Conservation (phyloP, 306 rosid species). For the Glycine latifolia region DNA sequence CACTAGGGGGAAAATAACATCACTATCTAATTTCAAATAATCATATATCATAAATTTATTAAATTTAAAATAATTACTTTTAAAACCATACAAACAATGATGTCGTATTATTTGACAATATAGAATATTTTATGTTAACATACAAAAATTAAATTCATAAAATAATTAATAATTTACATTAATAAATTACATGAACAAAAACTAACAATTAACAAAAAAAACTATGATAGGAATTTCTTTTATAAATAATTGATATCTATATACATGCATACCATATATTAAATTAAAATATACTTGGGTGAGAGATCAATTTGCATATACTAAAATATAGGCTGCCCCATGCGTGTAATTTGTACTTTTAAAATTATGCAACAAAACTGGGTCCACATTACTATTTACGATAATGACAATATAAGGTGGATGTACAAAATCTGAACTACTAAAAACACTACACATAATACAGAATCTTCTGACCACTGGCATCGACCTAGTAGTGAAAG, state of each 20-base stretch:
- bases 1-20: too few relatives aligned
- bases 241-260: background rate
- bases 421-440: constrained; percentile 8
- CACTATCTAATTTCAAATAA: too few relatives aligned
- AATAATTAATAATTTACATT: background rate
- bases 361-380: background rate
- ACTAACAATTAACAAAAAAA: too few relatives aligned
- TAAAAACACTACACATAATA: background rate
- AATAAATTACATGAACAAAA: background rate
- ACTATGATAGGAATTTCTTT: background rate
- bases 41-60: too few relatives aligned
- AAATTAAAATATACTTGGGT: background rate
- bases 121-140: too few relatives aligned
- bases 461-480: too few relatives aligned
- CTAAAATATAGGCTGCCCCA: background rate
- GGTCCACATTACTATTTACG: constrained; percentile 17
- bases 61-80: too few relatives aligned
- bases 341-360: background rate
- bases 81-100: too few relatives aligned
- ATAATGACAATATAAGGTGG: background rate
- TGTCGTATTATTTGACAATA: too few relatives aligned
- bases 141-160: too few relatives aligned
- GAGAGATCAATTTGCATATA: background rate
- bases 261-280: background rate
- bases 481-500: too few relatives aligned